phyloP scores from a whole-genome alignment of 1,284 basidiomycete species.

The Boletus smithii region DNA sequence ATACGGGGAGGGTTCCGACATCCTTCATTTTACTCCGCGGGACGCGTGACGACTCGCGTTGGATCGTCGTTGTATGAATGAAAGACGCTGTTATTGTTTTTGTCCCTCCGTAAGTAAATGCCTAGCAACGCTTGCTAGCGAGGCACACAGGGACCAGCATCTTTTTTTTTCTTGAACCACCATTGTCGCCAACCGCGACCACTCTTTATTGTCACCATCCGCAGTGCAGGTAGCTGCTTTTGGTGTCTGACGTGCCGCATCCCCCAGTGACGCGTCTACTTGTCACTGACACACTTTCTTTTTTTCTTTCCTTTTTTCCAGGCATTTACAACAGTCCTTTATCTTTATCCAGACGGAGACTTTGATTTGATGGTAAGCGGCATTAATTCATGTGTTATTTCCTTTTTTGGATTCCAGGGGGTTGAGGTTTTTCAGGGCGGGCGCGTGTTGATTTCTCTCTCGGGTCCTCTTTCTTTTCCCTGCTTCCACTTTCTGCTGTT shows the following conservation, averaged over 20 bases:
- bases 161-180: not conserved
- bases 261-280: not conserved
- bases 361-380: slow-evolving; percentile 34
- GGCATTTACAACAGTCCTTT: not conserved
- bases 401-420: slow-evolving; percentile 29
- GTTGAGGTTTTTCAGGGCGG: slow-evolving; percentile 37
- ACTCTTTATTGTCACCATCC: not conserved
- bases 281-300: not conserved
- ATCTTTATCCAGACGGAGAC: slow-evolving; percentile 16
- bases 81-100: slow-evolving; percentile 24
- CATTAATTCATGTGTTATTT: slow-evolving; percentile 18
- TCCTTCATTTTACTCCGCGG: slow-evolving; percentile 51
- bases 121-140: slow-evolving; percentile 27
- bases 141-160: slow-evolving; percentile 3
- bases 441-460: slow-evolving; percentile 25
- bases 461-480: slow-evolving; percentile 21
- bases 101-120: slow-evolving; percentile 10
- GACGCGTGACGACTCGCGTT: slow-evolving; percentile 16
- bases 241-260: no score
- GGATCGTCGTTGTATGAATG: slow-evolving; percentile 20
- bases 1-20: slow-evolving; percentile 66
- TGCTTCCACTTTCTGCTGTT: slow-evolving; percentile 27
- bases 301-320: no score
- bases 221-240: slow-evolving; percentile 18
- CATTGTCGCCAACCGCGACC: not conserved